Evolutionary conservation across 2,329 filamentous ascomycete species (phyloP).

Genomic region (Aspergillus japonicus): DNA sequence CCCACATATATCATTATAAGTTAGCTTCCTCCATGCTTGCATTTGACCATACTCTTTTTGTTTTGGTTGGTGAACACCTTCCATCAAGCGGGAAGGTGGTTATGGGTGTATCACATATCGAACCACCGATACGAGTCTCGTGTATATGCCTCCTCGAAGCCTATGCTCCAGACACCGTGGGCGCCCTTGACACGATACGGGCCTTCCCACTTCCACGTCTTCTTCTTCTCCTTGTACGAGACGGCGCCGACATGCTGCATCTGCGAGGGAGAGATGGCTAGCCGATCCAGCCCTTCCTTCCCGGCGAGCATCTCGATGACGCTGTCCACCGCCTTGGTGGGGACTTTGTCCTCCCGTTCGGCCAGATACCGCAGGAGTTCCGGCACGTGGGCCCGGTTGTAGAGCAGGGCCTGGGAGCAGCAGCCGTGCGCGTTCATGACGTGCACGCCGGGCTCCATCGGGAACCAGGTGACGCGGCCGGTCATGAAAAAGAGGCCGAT

Average conservation of each 20-base stretch:
- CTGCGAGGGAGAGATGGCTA: constrained; percentile 24
- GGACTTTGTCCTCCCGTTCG: constrained; percentile 12
- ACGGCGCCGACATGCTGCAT: constrained; percentile 27
- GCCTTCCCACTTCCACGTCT: constrained; percentile 17
- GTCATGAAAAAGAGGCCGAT: constrained; percentile 44
- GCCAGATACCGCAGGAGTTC: constrained; percentile 17
- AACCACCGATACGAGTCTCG: not conserved
- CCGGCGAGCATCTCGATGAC: constrained; percentile 22
- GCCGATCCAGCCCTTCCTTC: constrained; percentile 15
- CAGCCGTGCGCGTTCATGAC: constrained; percentile 46
- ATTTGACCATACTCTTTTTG: too few relatives aligned
- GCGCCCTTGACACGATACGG: constrained; percentile 21
- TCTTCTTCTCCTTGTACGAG: constrained; percentile 24
- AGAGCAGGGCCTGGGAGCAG: constrained; percentile 47
- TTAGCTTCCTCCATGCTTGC: not conserved
- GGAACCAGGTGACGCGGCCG: constrained; percentile 42
- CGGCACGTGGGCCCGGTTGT: constrained; percentile 34
- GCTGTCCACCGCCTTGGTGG: constrained; percentile 20
- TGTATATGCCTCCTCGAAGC: constrained; percentile 21
- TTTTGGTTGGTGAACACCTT: too few relatives aligned
- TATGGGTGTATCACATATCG: not conserved
- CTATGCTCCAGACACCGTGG: constrained; percentile 28
- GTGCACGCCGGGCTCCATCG: constrained; percentile 38
- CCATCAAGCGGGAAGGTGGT: not conserved
- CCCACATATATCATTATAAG: constrained; percentile 2